Base-by-base conservation (phyloP, 495 filamentous ascomycete species). In the Penicillium canariense region DNA sequence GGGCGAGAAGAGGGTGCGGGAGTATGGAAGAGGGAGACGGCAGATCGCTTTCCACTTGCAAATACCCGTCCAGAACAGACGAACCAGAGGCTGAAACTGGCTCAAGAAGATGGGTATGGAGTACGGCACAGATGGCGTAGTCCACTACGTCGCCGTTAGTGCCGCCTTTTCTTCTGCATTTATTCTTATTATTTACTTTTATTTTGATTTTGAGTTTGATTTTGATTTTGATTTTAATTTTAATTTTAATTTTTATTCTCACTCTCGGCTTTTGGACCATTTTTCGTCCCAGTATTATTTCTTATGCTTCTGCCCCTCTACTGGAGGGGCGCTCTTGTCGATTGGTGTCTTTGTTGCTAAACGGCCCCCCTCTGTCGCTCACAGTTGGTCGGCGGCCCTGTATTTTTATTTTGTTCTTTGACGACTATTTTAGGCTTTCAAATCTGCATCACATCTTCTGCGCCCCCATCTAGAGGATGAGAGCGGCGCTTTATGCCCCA, bases 21-120 rank as follows among this genome's bases (percentile, higher is more conserved):
- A 23, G 2, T 43, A 23, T 25, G 20, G 40, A 2, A 12, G 7
- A 9, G 26, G 25, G n/a, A 46, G 18, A 50, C 52, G 43, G 43
- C 5, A 39, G 28, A 34, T 35, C 50, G 58, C 23, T 38, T 38
- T 12, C 39, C 27, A 34, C 15, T 45, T 51, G 52, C 60, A 63
- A 51, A 60, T 44, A 55, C 47, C 54, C 46, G 43, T 31, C 43
- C 28, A 28, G 23, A 45, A 45, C 42, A 22, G 14, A n/a, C 52
- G 52, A 43, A 39, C 48, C 48, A 55, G 63, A 63, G 61, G 55
- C 64, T 67, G 64, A 67, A 62, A 61, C 64, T 59, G 55, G 58
- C 30, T 64, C 51, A 56, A 50, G 57, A 49, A 53, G 45, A 40
- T 52, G 42, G 34, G 44, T 38, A 30, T 12, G 47, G 4, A 28